Percentiles rank a stretch among this genome's conserved stretches.
These are phyloP conservation scores for Aspergillus tanneri DNA, from an alignment of 2,329 filamentous ascomycete genomes.

Conservation along the genomic window DNA sequence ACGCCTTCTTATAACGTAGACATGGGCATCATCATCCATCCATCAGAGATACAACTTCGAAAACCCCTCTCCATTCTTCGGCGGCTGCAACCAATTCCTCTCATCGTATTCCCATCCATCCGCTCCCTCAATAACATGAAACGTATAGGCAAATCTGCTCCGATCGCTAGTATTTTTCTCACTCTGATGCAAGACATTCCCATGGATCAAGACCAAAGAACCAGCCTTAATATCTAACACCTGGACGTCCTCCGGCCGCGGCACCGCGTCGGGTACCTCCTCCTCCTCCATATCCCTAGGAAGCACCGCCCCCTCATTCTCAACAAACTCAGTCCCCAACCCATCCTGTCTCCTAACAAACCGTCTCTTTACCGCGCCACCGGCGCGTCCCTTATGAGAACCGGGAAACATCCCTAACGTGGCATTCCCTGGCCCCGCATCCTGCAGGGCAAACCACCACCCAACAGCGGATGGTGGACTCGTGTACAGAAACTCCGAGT, in stretches of 20 bases:
- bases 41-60: conserved; percentile 56
- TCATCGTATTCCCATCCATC: conserved; percentile 69
- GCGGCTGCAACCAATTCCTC: conserved; percentile 91
- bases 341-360: conserved; percentile 61
- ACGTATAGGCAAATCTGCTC: conserved; percentile 94
- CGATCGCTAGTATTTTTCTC: conserved; percentile 84
- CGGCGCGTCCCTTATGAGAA: conserved; percentile 58
- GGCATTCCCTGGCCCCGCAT: conserved; percentile 81
- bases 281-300: conserved; percentile 54
- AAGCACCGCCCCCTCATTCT: conserved; percentile 66
- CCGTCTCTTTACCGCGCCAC: conserved; percentile 67
- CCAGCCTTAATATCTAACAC: conserved; percentile 88
- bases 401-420: conserved; percentile 84
- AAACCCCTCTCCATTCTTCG: conserved; percentile 73
- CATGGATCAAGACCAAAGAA: conserved; percentile 88
- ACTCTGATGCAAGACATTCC: conserved; percentile 93
- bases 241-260: conserved; percentile 58
- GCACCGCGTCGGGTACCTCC: conserved; percentile 35
- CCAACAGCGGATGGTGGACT: conserved; percentile 84
- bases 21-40: background rate
- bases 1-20: background rate
- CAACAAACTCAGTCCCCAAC: conserved; percentile 66
- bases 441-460: conserved; percentile 97
- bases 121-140: conserved; percentile 89
- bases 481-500: conserved; percentile 90